These are phyloP conservation scores for Diaporthe sp. DNA, from an alignment of 2,329 filamentous ascomycete genomes.

Conservation along the genomic window DNA sequence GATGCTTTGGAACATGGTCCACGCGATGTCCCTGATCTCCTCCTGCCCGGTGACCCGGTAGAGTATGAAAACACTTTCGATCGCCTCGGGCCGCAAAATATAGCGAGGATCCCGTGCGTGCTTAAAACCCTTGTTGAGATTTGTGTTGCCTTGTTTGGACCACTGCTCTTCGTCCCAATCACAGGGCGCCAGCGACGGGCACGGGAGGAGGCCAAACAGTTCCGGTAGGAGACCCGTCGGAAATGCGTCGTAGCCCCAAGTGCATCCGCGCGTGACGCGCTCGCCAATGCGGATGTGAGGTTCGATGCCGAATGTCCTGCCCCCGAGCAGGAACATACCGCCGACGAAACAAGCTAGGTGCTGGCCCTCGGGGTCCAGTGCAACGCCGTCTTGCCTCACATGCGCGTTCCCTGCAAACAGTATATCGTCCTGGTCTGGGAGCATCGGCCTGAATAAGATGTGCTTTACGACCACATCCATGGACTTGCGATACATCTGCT, in stretches of 20 bases:
- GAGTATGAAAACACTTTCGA: slow-evolving; percentile 83
- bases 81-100: slow-evolving; percentile 76
- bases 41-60: slow-evolving; percentile 82
- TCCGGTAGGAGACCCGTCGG: slow-evolving; percentile 73
- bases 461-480: slow-evolving; percentile 72
- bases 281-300: slow-evolving; percentile 62
- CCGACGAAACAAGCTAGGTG: slow-evolving; percentile 64
- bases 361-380: slow-evolving; percentile 53
- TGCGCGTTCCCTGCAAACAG: slow-evolving; percentile 67
- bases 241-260: slow-evolving; percentile 69
- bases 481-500: slow-evolving; percentile 72
- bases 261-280: slow-evolving; percentile 67
- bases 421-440: slow-evolving; percentile 72
- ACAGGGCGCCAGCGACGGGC: slow-evolving; percentile 51
- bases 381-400: slow-evolving; percentile 45
- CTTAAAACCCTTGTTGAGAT: slow-evolving; percentile 47
- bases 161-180: slow-evolving; percentile 55
- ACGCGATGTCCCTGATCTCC: slow-evolving; percentile 81
- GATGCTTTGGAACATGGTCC: slow-evolving; percentile 83
- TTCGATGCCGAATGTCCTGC: slow-evolving; percentile 59
- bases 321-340: slow-evolving; percentile 62
- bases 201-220: slow-evolving; percentile 61
- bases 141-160: slow-evolving; percentile 47
- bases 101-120: slow-evolving; percentile 56
- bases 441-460: slow-evolving; percentile 79